Evolutionary conservation across 2,329 filamentous ascomycete genomes (phyloP).

Genomic region (Colletotrichum sp.): DNA sequence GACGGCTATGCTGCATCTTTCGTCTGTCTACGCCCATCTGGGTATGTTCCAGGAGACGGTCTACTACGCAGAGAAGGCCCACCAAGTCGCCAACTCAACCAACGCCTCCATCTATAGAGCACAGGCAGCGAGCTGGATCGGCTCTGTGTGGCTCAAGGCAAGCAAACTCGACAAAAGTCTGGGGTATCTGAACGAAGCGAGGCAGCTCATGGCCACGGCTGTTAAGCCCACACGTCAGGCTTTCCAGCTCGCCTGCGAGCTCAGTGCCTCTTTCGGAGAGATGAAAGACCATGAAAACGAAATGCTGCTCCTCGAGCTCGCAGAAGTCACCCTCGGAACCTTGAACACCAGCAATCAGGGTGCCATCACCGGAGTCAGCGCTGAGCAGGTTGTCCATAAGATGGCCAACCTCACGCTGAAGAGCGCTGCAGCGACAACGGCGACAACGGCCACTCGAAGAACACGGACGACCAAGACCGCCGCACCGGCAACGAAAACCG

Average conservation of each 20-base stretch:
- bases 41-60: slow-evolving; percentile 88
- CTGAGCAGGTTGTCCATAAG: slow-evolving; percentile 39
- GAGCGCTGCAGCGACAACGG: slow-evolving; percentile 20
- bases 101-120: slow-evolving; percentile 64
- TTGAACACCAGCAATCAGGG: slow-evolving; percentile 5
- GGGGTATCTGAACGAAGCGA: slow-evolving; percentile 58
- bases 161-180: slow-evolving; percentile 64
- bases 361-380: not conserved
- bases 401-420: slow-evolving; percentile 39
- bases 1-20: slow-evolving; percentile 74
- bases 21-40: slow-evolving; percentile 79
- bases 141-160: slow-evolving; percentile 61
- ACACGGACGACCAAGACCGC: slow-evolving; percentile 25
- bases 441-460: slow-evolving; percentile 18
- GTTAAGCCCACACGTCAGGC: slow-evolving; percentile 49
- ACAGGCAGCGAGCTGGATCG: slow-evolving; percentile 60
- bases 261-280: slow-evolving; percentile 61
- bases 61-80: slow-evolving; percentile 85
- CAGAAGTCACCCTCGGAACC: slow-evolving; percentile 46
- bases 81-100: slow-evolving; percentile 75
- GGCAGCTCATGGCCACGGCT: slow-evolving; percentile 49
- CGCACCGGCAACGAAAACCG: slow-evolving; percentile 8
- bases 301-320: slow-evolving; percentile 48
- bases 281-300: slow-evolving; percentile 50
- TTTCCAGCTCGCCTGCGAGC: slow-evolving; percentile 56